Evolutionary conservation across 768 basidiomycete genomes (phyloP).

Genomic region (Leccinum aurantiacum): DNA sequence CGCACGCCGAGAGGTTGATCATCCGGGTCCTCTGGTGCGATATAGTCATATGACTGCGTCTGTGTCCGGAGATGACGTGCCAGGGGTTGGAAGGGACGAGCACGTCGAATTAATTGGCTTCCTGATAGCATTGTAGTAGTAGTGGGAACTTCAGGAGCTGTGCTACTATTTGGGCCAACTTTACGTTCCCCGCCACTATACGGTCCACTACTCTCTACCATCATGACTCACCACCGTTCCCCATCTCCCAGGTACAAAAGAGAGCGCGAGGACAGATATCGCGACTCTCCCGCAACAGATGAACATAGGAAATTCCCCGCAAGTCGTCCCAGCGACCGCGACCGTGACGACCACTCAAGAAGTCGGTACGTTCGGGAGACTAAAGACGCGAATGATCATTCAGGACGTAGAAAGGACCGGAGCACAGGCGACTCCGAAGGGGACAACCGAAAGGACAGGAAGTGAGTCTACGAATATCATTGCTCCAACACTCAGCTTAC

Average conservation of each 20-base stretch:
- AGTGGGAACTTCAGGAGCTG: constrained; percentile 2
- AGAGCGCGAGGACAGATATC: constrained; percentile 32
- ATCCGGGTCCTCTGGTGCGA: constrained; percentile 31
- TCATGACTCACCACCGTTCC: constrained; percentile 48
- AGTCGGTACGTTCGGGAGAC: constrained; percentile 35
- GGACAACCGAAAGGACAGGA: constrained; percentile 44
- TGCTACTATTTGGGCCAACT: background rate
- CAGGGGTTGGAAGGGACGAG: constrained; percentile 29
- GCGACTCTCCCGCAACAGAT: constrained; percentile 36
- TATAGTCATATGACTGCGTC: constrained; percentile 47
- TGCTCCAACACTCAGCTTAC: constrained; percentile 2
- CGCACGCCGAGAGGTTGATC: constrained; percentile 32
- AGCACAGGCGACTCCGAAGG: constrained; percentile 22
- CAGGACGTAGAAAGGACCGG: constrained; percentile 24
- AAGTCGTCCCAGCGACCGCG: constrained; percentile 33
- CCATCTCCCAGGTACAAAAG: constrained; percentile 41
- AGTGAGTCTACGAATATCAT: constrained; percentile 36
- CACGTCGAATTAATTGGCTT: constrained; percentile 24
- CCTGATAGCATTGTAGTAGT: constrained; percentile 22
- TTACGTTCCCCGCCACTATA: background rate
- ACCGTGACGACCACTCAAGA: constrained; percentile 25
- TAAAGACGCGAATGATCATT: constrained; percentile 34
- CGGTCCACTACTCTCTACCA: background rate
- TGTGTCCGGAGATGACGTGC: constrained; percentile 54
- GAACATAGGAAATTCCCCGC: constrained; percentile 31